Evolutionary conservation across 257 asterid species (phyloP).

Genomic region (Linaria vulgaris): DNA sequence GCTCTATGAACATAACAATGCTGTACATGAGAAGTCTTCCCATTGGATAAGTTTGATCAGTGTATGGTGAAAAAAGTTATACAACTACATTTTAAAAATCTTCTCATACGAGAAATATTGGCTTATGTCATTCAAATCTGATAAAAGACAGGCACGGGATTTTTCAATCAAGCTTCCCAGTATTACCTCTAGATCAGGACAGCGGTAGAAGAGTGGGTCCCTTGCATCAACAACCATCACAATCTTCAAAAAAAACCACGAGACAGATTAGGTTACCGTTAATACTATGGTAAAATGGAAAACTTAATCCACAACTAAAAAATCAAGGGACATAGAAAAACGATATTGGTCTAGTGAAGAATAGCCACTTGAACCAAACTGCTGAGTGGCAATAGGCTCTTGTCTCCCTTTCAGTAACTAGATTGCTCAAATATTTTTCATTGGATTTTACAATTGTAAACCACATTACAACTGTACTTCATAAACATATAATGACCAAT

Average conservation of each 20-base stretch:
- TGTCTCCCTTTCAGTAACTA: background rate
- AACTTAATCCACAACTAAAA: constrained; percentile 8
- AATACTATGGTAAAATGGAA: constrained; percentile 6
- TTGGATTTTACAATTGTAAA: constrained; percentile 11
- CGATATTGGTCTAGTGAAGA: constrained; percentile 7
- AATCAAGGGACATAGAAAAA: constrained; percentile 8
- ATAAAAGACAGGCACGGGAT: too few species aligned
- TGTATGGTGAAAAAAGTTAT: too few species aligned
- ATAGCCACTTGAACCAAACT: constrained; percentile 8
- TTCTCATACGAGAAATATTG: too few species aligned
- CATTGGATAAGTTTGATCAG: too few species aligned
- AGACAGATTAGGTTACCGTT: constrained; percentile 25
- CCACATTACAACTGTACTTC: constrained; percentile 15
- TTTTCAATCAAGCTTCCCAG: constrained; percentile 7
- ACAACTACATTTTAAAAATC: too few species aligned
- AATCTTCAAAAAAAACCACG: constrained; percentile 48
- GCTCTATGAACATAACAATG: constrained; percentile 7
- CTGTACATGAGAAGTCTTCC: background rate
- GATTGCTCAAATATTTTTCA: background rate
- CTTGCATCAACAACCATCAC: constrained; percentile 99
- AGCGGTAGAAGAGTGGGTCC: constrained; percentile 92
- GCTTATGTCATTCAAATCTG: too few species aligned
- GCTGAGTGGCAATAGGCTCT: background rate
- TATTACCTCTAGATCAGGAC: constrained; percentile 97
- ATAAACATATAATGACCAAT: background rate